Evolutionary conservation across 2,329 filamentous ascomycete genomes (phyloP).

Genomic region (Zymoseptoria ardabiliae): DNA sequence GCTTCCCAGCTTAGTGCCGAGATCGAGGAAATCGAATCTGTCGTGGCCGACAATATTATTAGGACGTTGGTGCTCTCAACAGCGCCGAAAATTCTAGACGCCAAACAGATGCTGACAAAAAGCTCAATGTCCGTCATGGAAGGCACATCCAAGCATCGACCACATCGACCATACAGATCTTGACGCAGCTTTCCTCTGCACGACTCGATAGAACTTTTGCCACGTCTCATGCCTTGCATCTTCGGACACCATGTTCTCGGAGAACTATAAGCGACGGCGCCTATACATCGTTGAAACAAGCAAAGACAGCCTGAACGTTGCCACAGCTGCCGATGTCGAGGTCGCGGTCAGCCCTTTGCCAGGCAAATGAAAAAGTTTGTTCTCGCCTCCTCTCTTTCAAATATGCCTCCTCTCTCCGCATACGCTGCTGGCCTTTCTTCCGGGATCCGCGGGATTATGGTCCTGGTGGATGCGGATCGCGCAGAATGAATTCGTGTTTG

Average conservation of each 20-base stretch:
- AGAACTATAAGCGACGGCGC: neutral
- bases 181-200: neutral
- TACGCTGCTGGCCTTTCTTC: neutral
- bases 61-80: neutral
- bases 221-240: neutral
- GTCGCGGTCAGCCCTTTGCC: neutral
- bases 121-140: neutral
- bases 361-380: conserved; percentile 1
- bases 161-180: neutral
- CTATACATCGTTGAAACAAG: neutral
- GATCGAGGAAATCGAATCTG: neutral
- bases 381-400: neutral
- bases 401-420: conserved; percentile 1
- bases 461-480: neutral
- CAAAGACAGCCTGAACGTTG: conserved; percentile 9
- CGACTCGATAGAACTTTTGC: neutral
- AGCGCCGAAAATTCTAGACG: neutral
- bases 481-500: conserved; percentile 3
- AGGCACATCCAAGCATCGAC: neutral
- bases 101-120: too few relatives aligned
- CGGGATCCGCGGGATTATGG: neutral
- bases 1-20: neutral
- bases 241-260: neutral
- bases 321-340: conserved; percentile 4
- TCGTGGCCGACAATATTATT: too few relatives aligned